phyloP scores from a whole-genome alignment of 1,139 yeast species.

The Debaryomycetaceae sp. region DNA sequence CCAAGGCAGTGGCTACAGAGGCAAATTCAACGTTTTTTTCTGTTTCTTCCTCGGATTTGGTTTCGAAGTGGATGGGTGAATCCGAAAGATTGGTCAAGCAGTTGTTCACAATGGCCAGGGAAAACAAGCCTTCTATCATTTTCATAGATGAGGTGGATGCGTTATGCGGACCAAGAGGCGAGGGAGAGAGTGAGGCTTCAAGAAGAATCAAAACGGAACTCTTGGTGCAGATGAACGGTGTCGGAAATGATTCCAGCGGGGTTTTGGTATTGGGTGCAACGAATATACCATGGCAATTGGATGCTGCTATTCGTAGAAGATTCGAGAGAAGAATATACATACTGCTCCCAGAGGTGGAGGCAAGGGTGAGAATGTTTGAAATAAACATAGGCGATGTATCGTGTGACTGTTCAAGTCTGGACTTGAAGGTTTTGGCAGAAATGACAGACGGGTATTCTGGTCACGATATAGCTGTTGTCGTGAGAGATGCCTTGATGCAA shows the following conservation, averaged over 20 bases:
- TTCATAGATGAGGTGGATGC: slow-evolving; percentile 99
- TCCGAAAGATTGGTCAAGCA: slow-evolving; percentile 93
- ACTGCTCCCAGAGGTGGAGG: slow-evolving; percentile 88
- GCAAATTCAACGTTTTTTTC: slow-evolving; percentile 96
- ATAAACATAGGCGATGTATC: slow-evolving; percentile 90
- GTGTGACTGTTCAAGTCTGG: slow-evolving; percentile 69
- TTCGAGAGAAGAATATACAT: slow-evolving; percentile 94
- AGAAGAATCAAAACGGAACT: slow-evolving; percentile 95
- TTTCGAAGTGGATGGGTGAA: slow-evolving; percentile 99
- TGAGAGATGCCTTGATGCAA: slow-evolving; percentile 96
- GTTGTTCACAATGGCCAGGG: slow-evolving; percentile 92
- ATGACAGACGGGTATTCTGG: slow-evolving; percentile 99
- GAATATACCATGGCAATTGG: slow-evolving; percentile 98
- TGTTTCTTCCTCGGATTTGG: slow-evolving; percentile 90
- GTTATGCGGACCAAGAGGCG: slow-evolving; percentile 96
- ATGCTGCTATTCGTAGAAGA: slow-evolving; percentile 95
- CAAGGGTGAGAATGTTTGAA: slow-evolving; percentile 91
- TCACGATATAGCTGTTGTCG: slow-evolving; percentile 94
- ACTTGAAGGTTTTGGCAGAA: slow-evolving; percentile 74
- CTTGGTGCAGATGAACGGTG: slow-evolving; percentile 98
- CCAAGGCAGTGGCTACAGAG: slow-evolving; percentile 98
- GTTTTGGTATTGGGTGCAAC: slow-evolving; percentile 97
- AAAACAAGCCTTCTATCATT: slow-evolving; percentile 89
- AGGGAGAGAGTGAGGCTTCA: slow-evolving; percentile 95
- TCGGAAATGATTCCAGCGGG: slow-evolving; percentile 90